Percentiles rank a stretch among this genome's conserved stretches.
These are phyloP conservation scores for Acarospora socialis DNA, from an alignment of 2,329 filamentous ascomycete species.

Conservation along the genomic window DNA sequence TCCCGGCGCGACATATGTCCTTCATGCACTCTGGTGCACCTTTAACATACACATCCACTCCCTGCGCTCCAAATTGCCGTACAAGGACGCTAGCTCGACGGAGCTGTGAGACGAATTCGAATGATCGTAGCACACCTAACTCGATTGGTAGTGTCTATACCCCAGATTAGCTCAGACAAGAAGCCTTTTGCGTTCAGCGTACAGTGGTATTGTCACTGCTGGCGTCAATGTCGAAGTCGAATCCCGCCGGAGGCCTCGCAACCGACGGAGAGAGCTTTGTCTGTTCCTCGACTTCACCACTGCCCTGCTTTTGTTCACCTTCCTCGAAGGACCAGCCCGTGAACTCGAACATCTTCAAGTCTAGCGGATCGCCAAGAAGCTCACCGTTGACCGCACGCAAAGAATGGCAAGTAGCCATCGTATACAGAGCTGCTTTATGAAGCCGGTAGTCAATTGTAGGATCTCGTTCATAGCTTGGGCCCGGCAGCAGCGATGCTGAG, in stretches of 20 bases:
- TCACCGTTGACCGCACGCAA: slow-evolving; percentile 75
- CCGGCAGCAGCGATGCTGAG: slow-evolving; percentile 43
- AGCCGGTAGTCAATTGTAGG: slow-evolving; percentile 45
- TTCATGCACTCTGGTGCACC: slow-evolving; percentile 94
- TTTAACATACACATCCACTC: slow-evolving; percentile 84
- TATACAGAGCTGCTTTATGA: slow-evolving; percentile 64
- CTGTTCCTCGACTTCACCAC: slow-evolving; percentile 59
- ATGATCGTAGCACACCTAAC: slow-evolving; percentile 77
- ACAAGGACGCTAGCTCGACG: slow-evolving; percentile 88
- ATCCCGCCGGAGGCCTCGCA: slow-evolving; percentile 58
- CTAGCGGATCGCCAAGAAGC: slow-evolving; percentile 81
- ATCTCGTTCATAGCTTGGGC: slow-evolving; percentile 41
- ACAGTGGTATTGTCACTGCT: slow-evolving; percentile 13
- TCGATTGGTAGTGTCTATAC: slow-evolving; percentile 47
- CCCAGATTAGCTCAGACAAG: slow-evolving; percentile 5
- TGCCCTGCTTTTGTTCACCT: slow-evolving; percentile 53
- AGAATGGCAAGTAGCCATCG: slow-evolving; percentile 96
- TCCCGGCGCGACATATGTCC: slow-evolving; percentile 74
- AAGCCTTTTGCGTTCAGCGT: slow-evolving; percentile 9
- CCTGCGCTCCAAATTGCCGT: slow-evolving; percentile 69
- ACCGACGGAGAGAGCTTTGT: slow-evolving; percentile 60
- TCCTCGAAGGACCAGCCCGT: slow-evolving; percentile 89
- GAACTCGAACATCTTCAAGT: slow-evolving; percentile 98
- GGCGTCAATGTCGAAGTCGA: slow-evolving; percentile 44
- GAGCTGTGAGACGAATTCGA: slow-evolving; percentile 89